These are phyloP conservation scores for sweet orange (Citrus sinensis) DNA, from an alignment of 345 rosid genomes.

Conservation along the genomic window DVS_A1.0 CM039162.1:32092001-32092500, in stretches of 20 bases:
- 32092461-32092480: slow-evolving; percentile 95
- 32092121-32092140: slow-evolving; percentile 23
- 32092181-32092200: slow-evolving; percentile 78
- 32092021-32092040: slow-evolving; percentile 76
- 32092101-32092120: slow-evolving; percentile 47
- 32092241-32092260: slow-evolving; percentile 36
- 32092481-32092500: slow-evolving; percentile 85
- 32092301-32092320: slow-evolving; percentile 39
- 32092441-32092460: slow-evolving; percentile 82
- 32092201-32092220: slow-evolving; percentile 83
- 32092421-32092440: slow-evolving; percentile 78
- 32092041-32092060: slow-evolving; percentile 94
- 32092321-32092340: slow-evolving; percentile 57
- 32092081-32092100: slow-evolving; percentile 71
- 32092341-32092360: slow-evolving; percentile 88
- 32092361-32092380: slow-evolving; percentile 93
- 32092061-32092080: slow-evolving; percentile 89
- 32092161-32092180: slow-evolving; percentile 36
- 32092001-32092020: slow-evolving; percentile 42
- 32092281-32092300: slow-evolving; percentile 40
- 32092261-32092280: slow-evolving; percentile 27
- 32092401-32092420: slow-evolving; percentile 83
- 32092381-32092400: slow-evolving; percentile 96
- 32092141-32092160: slow-evolving; percentile 29
- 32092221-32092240: slow-evolving; percentile 68